Conservation (phyloP, 225 moss, liverwort and hornwort genomes). For the Polytrichum commune region DNA sequence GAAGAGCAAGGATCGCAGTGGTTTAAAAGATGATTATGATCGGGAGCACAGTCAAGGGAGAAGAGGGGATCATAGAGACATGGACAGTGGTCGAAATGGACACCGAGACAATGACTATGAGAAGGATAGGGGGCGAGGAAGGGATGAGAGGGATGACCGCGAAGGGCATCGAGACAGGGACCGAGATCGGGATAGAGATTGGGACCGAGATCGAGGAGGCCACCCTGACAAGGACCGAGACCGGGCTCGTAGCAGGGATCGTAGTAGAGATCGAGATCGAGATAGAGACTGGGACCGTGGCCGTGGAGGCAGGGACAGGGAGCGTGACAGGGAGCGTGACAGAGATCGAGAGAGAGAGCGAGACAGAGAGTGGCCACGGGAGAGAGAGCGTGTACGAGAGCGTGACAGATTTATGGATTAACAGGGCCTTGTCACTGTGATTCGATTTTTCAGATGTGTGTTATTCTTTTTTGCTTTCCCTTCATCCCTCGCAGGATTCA, state of each 20-base stretch:
- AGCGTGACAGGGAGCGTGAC: conserved; percentile 20
- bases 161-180: conserved; percentile 38
- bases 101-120: conserved; percentile 33
- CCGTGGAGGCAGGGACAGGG: conserved; percentile 2
- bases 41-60: conserved; percentile 37
- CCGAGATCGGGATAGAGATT: conserved; percentile 10
- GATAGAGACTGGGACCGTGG: conserved; percentile 27
- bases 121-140: conserved; percentile 36
- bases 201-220: conserved; percentile 18
- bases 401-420: conserved; percentile 67
- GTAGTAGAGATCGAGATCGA: conserved; percentile 25
- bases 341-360: conserved; percentile 40
- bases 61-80: conserved; percentile 44
- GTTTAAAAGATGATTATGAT: conserved; percentile 47
- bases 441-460: too few species aligned
- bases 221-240: conserved; percentile 33
- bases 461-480: too few species aligned
- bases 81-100: conserved; percentile 45
- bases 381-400: conserved; percentile 65
- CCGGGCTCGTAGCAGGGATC: conserved; percentile 25
- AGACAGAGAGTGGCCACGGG: conserved; percentile 50
- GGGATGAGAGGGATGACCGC: conserved; percentile 23
- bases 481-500: too few species aligned
- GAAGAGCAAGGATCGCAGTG: conserved; percentile 50
- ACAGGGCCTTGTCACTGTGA: neutral